Base-by-base conservation (phyloP, 2,329 filamentous ascomycete species). In the Hymenoscyphus albidus region DNA sequence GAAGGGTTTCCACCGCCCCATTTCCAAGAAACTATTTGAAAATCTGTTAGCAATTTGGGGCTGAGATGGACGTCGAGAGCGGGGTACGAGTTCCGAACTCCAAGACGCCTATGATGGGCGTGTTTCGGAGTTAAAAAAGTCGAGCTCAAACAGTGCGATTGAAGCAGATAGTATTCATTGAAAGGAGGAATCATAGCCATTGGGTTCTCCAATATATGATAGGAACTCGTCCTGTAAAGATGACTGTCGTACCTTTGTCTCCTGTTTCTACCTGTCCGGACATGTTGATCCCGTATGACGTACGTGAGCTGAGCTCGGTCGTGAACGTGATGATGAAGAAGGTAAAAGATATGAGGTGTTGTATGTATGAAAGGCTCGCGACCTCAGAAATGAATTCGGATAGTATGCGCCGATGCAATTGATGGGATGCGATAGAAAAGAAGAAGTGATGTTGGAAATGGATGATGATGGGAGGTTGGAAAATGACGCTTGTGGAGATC, bases 21-120 rank as follows among this genome's bases (percentile, higher is more conserved):
- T 73, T 82, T 80, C 86, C 86, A 88, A 65, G 85, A 85, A 71
- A 88, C 87, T 89, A 65, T 12, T 35, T 18, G 44, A 22, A 40
- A 31, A 22, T 32, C 14, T 32, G 48, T 67, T 48, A 69, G 64
- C 13, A 10, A n/a, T 13, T 3, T 48, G 48, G 18, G n/a, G 27
- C 14, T 18, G 59, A 55, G n/a, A 27, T 38, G 59, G 10, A 38
- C 31, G 38, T 9, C 13, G 9, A 32, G 12, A 31, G n/a, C 31
- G 59, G 42, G 42, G 27, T 61, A n/a, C 13, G 22, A 10, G 12
- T 32, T 16, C 27, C 13, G 22, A 10, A 10, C n/a, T 16, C 27
- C 22, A 18, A 35, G 27, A 39, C 32, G 48, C 3, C 22, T 27
- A n/a, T 6, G 44, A 51, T 10, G 44, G 44, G n/a, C n/a, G 22